Evolutionary conservation across 306 rosid genomes (phyloP).

Genomic region (Begonia fuchsioides): DNA sequence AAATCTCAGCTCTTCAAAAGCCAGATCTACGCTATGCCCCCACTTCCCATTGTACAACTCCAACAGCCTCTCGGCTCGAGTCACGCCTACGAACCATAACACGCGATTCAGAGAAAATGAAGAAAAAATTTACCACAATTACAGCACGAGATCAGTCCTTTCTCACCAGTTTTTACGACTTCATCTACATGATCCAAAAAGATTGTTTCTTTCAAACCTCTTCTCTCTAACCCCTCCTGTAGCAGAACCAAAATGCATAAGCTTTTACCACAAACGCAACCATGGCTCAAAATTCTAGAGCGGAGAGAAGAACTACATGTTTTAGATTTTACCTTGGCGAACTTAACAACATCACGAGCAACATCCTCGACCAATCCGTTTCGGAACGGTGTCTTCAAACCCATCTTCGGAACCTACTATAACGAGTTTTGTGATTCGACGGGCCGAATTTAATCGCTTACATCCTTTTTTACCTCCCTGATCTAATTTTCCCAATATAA

Average conservation of each 20-base stretch:
- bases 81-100: conserved; percentile 40
- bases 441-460: too few relatives aligned
- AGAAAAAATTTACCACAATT: not conserved
- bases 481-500: too few relatives aligned
- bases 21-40: conserved; percentile 71
- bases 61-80: conserved; percentile 89
- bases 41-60: conserved; percentile 72
- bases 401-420: conserved; percentile 61
- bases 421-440: conserved; percentile 6
- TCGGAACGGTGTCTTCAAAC: conserved; percentile 85
- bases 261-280: not conserved
- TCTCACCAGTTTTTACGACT: conserved; percentile 78
- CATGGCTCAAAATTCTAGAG: too few relatives aligned
- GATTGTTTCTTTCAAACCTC: conserved; percentile 85
- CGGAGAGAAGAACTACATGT: conserved; percentile 2
- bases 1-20: conserved; percentile 77
- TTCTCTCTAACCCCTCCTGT: conserved; percentile 89
- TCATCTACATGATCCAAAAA: conserved; percentile 80
- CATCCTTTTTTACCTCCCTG: too few relatives aligned
- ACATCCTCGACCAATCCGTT: conserved; percentile 79
- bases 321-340: conserved; percentile 48
- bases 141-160: not conserved
- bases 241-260: conserved; percentile 3
- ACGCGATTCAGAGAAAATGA: not conserved
- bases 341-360: conserved; percentile 70